Evolutionary conservation across 2,329 filamentous ascomycete genomes (phyloP), one percentile per base, ranked within the genome.

Genomic region (Albophoma yamanashiensis): DNA sequence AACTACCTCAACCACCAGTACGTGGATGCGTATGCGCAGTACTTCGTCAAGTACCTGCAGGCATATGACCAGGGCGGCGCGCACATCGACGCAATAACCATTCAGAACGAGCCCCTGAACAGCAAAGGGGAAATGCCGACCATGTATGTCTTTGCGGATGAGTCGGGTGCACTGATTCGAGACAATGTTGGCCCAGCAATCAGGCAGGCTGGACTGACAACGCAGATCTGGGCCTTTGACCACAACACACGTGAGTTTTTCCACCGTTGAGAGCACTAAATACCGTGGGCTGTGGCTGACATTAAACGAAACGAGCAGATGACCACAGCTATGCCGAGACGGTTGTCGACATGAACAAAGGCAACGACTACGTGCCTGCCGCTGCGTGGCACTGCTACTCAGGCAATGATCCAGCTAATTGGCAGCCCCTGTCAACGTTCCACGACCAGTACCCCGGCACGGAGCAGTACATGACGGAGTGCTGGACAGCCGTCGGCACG

Each of bases 401-500:
- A 20, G 60, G 63, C 22, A 64, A 69, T 62, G 58, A 63, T 52
- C 57, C 61, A 17, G 65, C 69, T 39, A 63, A 74, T 65, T 77
- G 75, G 75, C 62, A 61, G 31, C 70, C 73, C 7, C 65, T 77
- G 22, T 73, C 69, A 6, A 64, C 65, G 62, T 79, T 79, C 66
- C 73, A 78, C 64, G 68, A 73, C 60, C 62, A 65, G 31, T 75
- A 75, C 65, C 75, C 76, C 0, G 60, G 63, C 56, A 72, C 69
- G 8, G 68, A 70, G 27, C 77, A 80, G 64, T 78, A 77, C 69
- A 79, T 79, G 77, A 79, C 78, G 15, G 77, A 80, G 65, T 80
- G 78, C 68, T 78, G 75, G 68, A 76, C 71, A 66, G 75, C 75
- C 14, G 65, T 69, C 15, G 77, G 76, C n/a, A 67, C 69, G 39